Percentiles rank a stretch among this genome's conserved stretches.
Conservation (phyloP, 2,329 filamentous ascomycete species). For the Colletotrichum graminicola region DNA sequence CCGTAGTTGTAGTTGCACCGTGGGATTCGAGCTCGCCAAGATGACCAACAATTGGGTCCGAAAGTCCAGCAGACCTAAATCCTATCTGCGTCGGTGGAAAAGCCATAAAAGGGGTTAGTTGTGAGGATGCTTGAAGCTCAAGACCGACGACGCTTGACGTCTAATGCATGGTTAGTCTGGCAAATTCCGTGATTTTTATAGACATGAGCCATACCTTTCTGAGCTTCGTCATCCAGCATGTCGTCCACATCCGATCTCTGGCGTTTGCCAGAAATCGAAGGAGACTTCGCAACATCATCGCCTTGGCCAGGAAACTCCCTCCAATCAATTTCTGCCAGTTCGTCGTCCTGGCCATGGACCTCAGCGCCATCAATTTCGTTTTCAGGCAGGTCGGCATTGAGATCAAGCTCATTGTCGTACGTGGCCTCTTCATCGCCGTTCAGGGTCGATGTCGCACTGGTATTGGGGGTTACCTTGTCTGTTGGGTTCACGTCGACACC, state of each 20-base stretch:
- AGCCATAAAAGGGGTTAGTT: slow-evolving; percentile 31
- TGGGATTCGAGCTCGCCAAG: background rate
- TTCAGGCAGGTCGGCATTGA: slow-evolving; percentile 40
- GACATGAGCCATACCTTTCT: slow-evolving; percentile 43
- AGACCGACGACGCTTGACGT: slow-evolving; percentile 47
- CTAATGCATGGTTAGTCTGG: slow-evolving; percentile 41
- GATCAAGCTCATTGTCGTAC: slow-evolving; percentile 50
- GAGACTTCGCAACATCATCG: slow-evolving; percentile 35
- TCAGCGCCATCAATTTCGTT: slow-evolving; percentile 3
- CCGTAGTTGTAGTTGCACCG: background rate
- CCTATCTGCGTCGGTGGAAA: slow-evolving; percentile 3
- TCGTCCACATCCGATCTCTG: slow-evolving; percentile 45
- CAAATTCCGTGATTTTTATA: background rate
- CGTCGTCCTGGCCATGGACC: slow-evolving; percentile 14
- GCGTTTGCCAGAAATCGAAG: slow-evolving; percentile 43
- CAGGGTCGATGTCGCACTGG: slow-evolving; percentile 51
- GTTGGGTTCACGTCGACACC: slow-evolving; percentile 17
- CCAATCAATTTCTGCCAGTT: slow-evolving; percentile 47
- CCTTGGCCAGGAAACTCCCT: slow-evolving; percentile 45
- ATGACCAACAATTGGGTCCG: background rate
- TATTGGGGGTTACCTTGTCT: slow-evolving; percentile 42
- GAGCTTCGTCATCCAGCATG: slow-evolving; percentile 42
- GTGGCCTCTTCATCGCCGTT: slow-evolving; percentile 50
- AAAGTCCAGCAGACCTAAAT: slow-evolving; percentile 25
- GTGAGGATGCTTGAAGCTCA: slow-evolving; percentile 26